These are phyloP conservation scores for Auricularia cornea DNA, from an alignment of 768 basidiomycete species.

Conservation along the genomic window DNA sequence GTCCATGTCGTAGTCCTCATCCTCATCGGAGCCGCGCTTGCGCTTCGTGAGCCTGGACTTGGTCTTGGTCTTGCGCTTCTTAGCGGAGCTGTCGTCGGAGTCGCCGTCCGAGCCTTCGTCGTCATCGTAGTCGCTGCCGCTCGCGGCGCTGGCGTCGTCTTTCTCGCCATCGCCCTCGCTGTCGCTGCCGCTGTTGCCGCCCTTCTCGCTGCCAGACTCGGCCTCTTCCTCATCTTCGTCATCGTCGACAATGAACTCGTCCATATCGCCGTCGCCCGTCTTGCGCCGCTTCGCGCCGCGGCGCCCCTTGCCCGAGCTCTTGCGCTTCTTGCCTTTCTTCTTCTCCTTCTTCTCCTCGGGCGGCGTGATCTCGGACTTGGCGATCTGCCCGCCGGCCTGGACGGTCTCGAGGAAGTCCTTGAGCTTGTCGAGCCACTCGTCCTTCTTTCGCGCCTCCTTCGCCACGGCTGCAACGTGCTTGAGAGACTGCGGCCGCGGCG, in stretches of 20 bases:
- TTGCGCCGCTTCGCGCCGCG: conserved; percentile 39
- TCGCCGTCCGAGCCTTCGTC: conserved; percentile 8
- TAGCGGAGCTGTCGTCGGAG: conserved; percentile 5
- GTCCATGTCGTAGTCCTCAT: not conserved
- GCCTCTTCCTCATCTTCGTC: conserved; percentile 23
- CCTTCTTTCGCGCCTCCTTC: conserved; percentile 10
- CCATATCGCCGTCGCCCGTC: conserved; percentile 2
- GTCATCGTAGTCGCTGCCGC: conserved; percentile 15
- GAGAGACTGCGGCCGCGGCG: too few species aligned
- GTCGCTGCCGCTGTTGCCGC: conserved; percentile 9
- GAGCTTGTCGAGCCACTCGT: conserved; percentile 14
- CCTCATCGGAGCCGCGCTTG: not conserved
- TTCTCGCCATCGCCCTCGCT: conserved; percentile 16
- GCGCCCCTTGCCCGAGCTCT: conserved; percentile 34
- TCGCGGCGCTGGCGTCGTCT: conserved; percentile 4
- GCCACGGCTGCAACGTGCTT: conserved; percentile 30
- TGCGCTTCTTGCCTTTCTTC: conserved; percentile 38
- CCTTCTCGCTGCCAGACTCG: conserved; percentile 15
- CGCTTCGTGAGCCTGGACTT: not conserved
- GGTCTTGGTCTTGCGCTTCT: not conserved
- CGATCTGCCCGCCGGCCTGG: conserved; percentile 33
- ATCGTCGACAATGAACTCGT: conserved; percentile 7
- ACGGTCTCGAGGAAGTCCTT: conserved; percentile 29
- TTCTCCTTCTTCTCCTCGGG: conserved; percentile 16
- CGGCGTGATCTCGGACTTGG: conserved; percentile 34